Conservation (phyloP, 129 eudicot species). For the Apium graveolens region DNA sequence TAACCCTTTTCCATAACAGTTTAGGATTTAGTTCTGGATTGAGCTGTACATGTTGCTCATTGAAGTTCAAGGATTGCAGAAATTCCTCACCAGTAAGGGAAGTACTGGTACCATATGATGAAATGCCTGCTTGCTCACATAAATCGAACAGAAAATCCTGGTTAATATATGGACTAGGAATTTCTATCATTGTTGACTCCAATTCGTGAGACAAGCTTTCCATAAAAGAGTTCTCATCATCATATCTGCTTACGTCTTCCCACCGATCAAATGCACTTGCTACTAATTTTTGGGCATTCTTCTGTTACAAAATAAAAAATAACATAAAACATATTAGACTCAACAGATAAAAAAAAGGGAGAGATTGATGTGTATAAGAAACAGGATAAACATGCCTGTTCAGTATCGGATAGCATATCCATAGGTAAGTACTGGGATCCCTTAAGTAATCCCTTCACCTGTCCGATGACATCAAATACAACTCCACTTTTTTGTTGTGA, state of each 20-base stretch:
- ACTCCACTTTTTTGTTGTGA: conserved; percentile 25
- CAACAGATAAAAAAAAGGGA: background rate
- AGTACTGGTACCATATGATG: background rate
- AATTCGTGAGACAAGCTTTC: conserved; percentile 1
- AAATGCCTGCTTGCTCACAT: background rate
- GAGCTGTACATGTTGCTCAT: background rate
- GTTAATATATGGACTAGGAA: background rate
- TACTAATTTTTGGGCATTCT: conserved; percentile 31
- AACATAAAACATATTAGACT: background rate
- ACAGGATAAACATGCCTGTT: conserved; percentile 35
- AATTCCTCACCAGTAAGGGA: background rate
- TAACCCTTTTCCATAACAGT: conserved; percentile 15
- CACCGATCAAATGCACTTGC: conserved; percentile 34
- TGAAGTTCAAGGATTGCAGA: conserved; percentile 1
- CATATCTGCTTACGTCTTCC: conserved; percentile 23
- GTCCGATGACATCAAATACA: conserved; percentile 41
- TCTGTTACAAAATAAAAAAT: conserved; percentile 29
- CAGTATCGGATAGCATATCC: conserved; percentile 25
- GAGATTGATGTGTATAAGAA: background rate
- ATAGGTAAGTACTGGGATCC: conserved; percentile 15
- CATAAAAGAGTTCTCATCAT: conserved; percentile 16
- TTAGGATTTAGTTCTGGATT: background rate
- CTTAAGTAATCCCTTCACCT: conserved; percentile 35
- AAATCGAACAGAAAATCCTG: background rate
- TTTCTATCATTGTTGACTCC: conserved; percentile 7